phyloP scores from a whole-genome alignment of 495 filamentous ascomycete species.

The Neurospora sp. region DNA sequence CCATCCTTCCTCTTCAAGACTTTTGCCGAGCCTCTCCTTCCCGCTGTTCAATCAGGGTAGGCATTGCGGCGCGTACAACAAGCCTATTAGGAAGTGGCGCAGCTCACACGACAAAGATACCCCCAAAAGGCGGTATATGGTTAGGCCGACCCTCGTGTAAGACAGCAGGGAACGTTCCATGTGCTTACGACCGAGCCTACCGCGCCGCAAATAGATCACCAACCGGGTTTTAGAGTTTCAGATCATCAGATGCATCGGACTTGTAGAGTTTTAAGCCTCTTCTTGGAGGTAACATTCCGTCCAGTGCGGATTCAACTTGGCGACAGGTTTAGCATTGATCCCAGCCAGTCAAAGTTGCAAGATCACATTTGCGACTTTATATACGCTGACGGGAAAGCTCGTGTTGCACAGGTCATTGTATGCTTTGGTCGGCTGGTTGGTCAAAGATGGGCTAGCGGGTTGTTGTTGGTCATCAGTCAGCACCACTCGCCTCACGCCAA shows the following conservation, averaged over 20 bases:
- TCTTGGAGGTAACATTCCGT: not conserved
- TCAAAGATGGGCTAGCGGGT: not conserved
- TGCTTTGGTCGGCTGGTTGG: not conserved
- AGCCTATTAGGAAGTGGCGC: not conserved
- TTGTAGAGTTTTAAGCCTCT: not conserved
- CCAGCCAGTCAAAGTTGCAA: not conserved
- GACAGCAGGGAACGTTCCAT: not conserved
- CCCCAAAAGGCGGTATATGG: not conserved
- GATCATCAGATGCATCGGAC: not conserved
- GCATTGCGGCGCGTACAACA: not conserved
- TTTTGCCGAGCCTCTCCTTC: not conserved
- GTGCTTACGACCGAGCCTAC: not conserved
- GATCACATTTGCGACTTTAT: too few relatives aligned
- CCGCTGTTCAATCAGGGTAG: not conserved
- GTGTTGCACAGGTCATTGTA: not conserved
- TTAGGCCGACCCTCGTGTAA: not conserved
- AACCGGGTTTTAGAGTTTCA: not conserved
- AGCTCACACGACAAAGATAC: not conserved
- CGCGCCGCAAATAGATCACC: not conserved
- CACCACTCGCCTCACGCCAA: too few relatives aligned
- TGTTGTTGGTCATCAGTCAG: not conserved
- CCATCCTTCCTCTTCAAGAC: not conserved
- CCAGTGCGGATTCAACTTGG: not conserved
- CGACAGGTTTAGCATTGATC: not conserved
- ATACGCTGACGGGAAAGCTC: not conserved